Conservation (phyloP, 805 yeast species). For the Zygoascus bituminiphila region DNA sequence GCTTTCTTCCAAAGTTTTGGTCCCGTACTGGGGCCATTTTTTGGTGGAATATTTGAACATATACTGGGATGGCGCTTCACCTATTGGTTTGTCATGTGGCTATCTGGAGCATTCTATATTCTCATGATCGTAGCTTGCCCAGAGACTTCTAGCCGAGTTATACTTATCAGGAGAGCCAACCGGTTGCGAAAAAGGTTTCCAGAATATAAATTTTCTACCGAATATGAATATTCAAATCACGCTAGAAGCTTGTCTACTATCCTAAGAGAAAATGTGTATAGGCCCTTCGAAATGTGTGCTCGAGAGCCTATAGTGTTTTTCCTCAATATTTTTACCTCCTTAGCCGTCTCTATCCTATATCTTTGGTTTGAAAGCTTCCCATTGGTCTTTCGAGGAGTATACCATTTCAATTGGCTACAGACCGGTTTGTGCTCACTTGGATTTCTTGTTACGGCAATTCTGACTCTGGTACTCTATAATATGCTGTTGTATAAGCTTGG, state of each 20-base stretch:
- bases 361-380: slow-evolving; percentile 36
- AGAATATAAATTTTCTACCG: slow-evolving; percentile 58
- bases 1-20: slow-evolving; percentile 40
- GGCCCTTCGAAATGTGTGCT: slow-evolving; percentile 71
- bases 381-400: slow-evolving; percentile 26
- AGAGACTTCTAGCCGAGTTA: slow-evolving; percentile 35
- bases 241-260: slow-evolving; percentile 40
- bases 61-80: slow-evolving; percentile 55
- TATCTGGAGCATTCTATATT: slow-evolving; percentile 28
- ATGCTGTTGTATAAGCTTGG: slow-evolving; percentile 23
- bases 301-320: slow-evolving; percentile 40
- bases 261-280: slow-evolving; percentile 16
- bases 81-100: slow-evolving; percentile 35
- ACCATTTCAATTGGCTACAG: slow-evolving; percentile 29
- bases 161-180: slow-evolving; percentile 58
- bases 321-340: slow-evolving; percentile 35
- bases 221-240: slow-evolving; percentile 59
- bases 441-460: slow-evolving; percentile 20
- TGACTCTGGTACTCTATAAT: slow-evolving; percentile 29
- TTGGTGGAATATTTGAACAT: neutral
- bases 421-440: slow-evolving; percentile 16
- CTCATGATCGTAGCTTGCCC: slow-evolving; percentile 28
- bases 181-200: slow-evolving; percentile 70
- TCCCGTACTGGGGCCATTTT: slow-evolving; percentile 36
- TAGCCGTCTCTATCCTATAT: slow-evolving; percentile 38